Base-by-base conservation (phyloP, 805 yeast species). In the Lachancea sp. region DNA sequence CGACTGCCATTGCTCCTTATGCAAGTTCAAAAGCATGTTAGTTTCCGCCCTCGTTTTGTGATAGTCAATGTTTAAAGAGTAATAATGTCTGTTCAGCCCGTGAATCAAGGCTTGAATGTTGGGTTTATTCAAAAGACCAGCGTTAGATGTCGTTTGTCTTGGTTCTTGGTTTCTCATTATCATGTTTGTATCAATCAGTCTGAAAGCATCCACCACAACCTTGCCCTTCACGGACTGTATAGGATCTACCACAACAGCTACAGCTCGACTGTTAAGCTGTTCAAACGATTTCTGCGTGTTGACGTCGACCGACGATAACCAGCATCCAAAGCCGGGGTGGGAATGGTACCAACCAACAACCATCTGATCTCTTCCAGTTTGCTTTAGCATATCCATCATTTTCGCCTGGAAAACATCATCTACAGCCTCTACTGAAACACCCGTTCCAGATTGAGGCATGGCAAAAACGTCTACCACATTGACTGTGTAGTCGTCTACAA, bases 331-430 rank as follows among this genome's bases (percentile, higher is more conserved):
- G 13, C 98, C 98, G 4, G 98, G 98, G 67, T 92, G 98, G 11
- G 97, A 89, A 62, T 92, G 99, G 69, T 92, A 92, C 99, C 99
- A 92, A 24, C 99, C 99, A 36, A 92, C 99, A 40, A 92, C 98
- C 86, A 86, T 88, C 63, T 92, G 95, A 65, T 89, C 97, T 64
- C 99, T 76, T n/a, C 99, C 99, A 1, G 98, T 92, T 64, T 92
- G 98, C 66, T 84, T 80, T 58, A 92, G 74, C 98, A 92, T 92
- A 60, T 92, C 99, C 98, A 92, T 92, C 98, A 92, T 94, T 61
- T 82, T 85, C 3, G 97, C 89, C 64, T 92, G 98, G 69, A 92
- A 92, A 37, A 94, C 97, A 62, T 94, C 97, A 63, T 94, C 99
- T 24, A 92, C 98, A 1, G 99, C 98, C 63, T 92, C 98, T 43